Base-by-base conservation (phyloP, 2,329 filamentous ascomycete species). In the Alternaria ventricosa region DNA sequence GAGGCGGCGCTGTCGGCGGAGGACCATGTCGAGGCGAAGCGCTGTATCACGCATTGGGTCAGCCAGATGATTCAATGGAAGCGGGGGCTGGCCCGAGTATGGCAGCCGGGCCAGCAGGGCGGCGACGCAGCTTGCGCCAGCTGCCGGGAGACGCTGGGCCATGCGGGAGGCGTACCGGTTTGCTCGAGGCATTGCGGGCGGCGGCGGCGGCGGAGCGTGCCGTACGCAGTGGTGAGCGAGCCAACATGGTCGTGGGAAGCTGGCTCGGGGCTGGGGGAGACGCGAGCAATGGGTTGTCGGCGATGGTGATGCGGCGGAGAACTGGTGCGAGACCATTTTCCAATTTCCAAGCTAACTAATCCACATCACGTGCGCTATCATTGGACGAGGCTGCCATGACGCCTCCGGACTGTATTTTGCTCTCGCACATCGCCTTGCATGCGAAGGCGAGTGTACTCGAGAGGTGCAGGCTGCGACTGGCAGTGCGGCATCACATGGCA, bases 161-260 rank as follows among this genome's bases (percentile, higher is more conserved):
- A 69, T 74, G 64, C 72, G 73, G 71, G 71, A 61, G 69, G 67
- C 80, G 76, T 84, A 85, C 83, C 80, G 81, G 82, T 74, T 76
- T 82, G 76, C 72, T 79, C 76, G 78, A 79, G 75, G 80, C 80
- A 82, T 79, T 83, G 84, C 89, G 87, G 93, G 93, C 90, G 90
- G 90, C 88, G 83, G 90, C 87, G 86, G 90, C 91, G 87, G 94
- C 87, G 80, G 91, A 88, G 89, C 94, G 94, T 89, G 92, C 88
- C 83, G 92, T 90, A 87, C 93, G 93, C 88, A 96, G 86, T 85
- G 89, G 89, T 85, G 94, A 93, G 88, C 94, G 92, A 86, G 93
- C 92, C 88, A 97, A 90, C 95, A 98, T 97, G 82, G 83, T 91
- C 87, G 69, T 71, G 69, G 72, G 73, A 74, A 75, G 78, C 74